Evolutionary conservation across 176 grass and related monocot species (phyloP).

Genomic region (Rhynchospora tenuis): DNA sequence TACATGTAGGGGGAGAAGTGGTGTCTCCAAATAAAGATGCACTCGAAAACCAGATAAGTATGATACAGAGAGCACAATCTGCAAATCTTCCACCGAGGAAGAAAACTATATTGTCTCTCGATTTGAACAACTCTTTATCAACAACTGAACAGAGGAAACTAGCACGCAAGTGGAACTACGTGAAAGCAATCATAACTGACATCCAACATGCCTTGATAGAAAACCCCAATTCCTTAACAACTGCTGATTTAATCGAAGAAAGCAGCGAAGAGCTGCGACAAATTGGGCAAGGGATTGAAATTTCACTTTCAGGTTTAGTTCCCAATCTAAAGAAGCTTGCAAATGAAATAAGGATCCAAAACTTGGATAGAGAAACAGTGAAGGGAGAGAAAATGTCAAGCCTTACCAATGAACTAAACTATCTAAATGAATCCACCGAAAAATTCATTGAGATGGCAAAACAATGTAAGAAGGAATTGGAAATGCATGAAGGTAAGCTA

Average conservation of each 20-base stretch:
- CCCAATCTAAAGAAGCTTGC: slow-evolving; percentile 20
- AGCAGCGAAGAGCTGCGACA: slow-evolving; percentile 19
- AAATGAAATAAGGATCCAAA: slow-evolving; percentile 31
- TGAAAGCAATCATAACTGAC: slow-evolving; percentile 19
- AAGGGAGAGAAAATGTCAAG: slow-evolving; percentile 19
- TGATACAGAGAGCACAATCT: not conserved
- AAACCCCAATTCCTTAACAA: slow-evolving; percentile 18
- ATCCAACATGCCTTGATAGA: slow-evolving; percentile 29
- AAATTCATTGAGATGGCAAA: slow-evolving; percentile 20
- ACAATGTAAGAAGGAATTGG: slow-evolving; percentile 21
- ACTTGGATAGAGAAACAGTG: slow-evolving; percentile 20
- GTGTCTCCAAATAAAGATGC: not conserved
- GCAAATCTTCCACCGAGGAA: slow-evolving; percentile 4
- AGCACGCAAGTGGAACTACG: slow-evolving; percentile 26
- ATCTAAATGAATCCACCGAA: slow-evolving; percentile 10
- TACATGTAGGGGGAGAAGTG: not conserved
- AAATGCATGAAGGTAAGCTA: slow-evolving; percentile 27
- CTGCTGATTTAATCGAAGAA: slow-evolving; percentile 22
- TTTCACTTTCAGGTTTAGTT: slow-evolving; percentile 13
- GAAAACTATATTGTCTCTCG: slow-evolving; percentile 6
- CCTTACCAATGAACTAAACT: slow-evolving; percentile 10
- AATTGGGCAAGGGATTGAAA: slow-evolving; percentile 20
- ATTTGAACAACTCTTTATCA: slow-evolving; percentile 7
- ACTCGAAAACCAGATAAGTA: not conserved
- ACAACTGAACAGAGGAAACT: slow-evolving; percentile 26